phyloP scores from a whole-genome alignment of 148 eudicot genomes.

The Silene uniflora region DNA sequence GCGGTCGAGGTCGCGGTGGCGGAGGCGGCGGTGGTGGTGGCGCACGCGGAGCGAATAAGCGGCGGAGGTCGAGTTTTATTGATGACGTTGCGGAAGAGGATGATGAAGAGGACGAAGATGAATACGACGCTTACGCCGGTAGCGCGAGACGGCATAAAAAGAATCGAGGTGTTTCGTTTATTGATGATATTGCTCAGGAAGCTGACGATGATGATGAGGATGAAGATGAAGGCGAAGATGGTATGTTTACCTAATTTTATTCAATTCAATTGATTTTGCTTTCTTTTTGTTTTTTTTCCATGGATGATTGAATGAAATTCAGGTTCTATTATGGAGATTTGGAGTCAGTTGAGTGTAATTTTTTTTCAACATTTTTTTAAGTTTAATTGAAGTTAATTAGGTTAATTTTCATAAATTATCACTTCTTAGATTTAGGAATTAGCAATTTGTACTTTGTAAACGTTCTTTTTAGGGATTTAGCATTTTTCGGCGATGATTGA shows the following conservation, averaged over 20 bases:
- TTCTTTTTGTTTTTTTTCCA: not conserved
- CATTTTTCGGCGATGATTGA: not conserved
- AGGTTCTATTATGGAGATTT: not conserved
- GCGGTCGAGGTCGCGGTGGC: conserved; percentile 5
- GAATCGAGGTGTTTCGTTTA: conserved; percentile 34
- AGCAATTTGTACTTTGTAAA: not conserved
- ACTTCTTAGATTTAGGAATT: not conserved
- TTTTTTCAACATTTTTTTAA: not conserved
- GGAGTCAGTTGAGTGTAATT: not conserved
- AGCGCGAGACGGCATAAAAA: conserved; percentile 21
- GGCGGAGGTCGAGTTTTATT: conserved; percentile 52
- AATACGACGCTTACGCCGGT: conserved; percentile 37
- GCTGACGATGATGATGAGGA: conserved; percentile 85
- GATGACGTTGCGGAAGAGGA: conserved; percentile 80
- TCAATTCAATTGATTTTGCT: not conserved
- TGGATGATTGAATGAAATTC: not conserved
- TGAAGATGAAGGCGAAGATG: conserved; percentile 90
- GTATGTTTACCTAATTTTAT: conserved; percentile 28
- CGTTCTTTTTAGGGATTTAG: too few species aligned
- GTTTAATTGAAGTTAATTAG: not conserved
- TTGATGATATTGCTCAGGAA: conserved; percentile 54
- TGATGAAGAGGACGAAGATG: conserved; percentile 68
- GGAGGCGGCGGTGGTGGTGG: conserved; percentile 10
- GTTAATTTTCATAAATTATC: not conserved
- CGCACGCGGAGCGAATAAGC: conserved; percentile 31